A percentile compares a stretch with the other conserved stretches of the same genome.
Evolutionary conservation across 306 rosid genomes (phyloP).

Genomic region (Astragalus membranaceus): DNA sequence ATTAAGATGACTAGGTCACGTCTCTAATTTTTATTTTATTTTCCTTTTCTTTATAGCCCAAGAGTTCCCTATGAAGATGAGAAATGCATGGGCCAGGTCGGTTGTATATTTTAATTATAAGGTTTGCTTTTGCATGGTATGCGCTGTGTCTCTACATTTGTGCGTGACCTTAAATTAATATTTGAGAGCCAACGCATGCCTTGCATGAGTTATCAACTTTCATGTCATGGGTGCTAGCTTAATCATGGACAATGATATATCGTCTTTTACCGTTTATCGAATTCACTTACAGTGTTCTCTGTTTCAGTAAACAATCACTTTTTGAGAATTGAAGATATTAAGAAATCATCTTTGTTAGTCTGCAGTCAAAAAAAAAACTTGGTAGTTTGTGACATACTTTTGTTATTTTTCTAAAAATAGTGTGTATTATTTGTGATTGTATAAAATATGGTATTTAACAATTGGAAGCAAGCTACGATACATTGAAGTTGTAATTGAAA

Average conservation of each 20-base stretch:
- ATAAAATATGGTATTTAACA: no score
- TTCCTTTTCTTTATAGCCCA: not conserved
- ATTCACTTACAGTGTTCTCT: slow-evolving; percentile 12
- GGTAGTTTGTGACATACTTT: no score
- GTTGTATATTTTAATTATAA: slow-evolving; percentile 36
- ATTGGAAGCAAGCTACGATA: no score
- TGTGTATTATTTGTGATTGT: no score
- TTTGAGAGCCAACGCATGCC: slow-evolving; percentile 37
- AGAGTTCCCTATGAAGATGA: slow-evolving; percentile 38
- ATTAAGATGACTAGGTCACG: slow-evolving; percentile 38
- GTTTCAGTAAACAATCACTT: not conserved
- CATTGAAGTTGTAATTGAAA: no score
- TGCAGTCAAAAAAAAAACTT: no score
- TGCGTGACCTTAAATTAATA: slow-evolving; percentile 9
- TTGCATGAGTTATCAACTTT: slow-evolving; percentile 40
- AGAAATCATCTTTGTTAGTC: not conserved
- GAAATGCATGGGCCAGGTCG: slow-evolving; percentile 58
- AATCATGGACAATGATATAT: slow-evolving; percentile 31
- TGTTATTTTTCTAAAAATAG: no score
- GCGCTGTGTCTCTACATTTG: slow-evolving; percentile 17
- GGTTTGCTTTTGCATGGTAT: slow-evolving; percentile 29
- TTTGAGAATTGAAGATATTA: slow-evolving; percentile 10
- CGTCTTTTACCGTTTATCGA: slow-evolving; percentile 16
- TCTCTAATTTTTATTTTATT: not conserved
- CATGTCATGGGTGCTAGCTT: slow-evolving; percentile 21